Base-by-base conservation (phyloP, 306 rosid species). In the Prunus mume region DNA sequence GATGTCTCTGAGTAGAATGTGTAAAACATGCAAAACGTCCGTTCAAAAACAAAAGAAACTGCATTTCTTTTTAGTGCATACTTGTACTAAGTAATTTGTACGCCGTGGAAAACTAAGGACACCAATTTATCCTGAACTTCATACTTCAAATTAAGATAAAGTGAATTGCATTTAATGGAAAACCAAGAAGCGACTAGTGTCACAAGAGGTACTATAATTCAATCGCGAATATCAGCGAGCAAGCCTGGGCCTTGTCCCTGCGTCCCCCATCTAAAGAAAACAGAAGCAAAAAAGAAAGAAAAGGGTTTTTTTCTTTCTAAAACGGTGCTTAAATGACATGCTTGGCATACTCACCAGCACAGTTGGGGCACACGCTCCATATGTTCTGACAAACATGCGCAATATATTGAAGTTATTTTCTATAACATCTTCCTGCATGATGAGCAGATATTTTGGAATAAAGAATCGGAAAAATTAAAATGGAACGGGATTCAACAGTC, bases 401-500 rank as follows among this genome's bases (percentile, higher is more conserved):
- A 94, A 71, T 71, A 91, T 69, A 58, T 94, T 94, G 87, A 91
- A 94, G 84, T 75, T 90, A 65, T 90, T 94, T 82, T 91, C 96
- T 57, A 87, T 50, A n/a, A 94, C 98, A 81, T 94, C 98, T 70
- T 90, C 97, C 98, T 94, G 86, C 83, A 88, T 4, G 78, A 81
- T 43, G 70, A 49, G 43, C 64, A 11, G 62, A 61, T 20, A 47
- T 24, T 19, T 62, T 25, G n/a, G 8, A 64, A 55, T 19, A 30
- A 7, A 32, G 45, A 30, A 43, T 2, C 3, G 28, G 46, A 18
- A 57, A 56, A 75, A 12, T 8, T 38, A 38, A 55, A 50, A 22
- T 47, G 9, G n/a, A 7, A 22, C 28, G 45, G 25, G 19, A 19
- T 41, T 32, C 2, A 34, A 41, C 38, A 22, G 76, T 55, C 6